Percentiles rank a stretch among this genome's conserved stretches.
These are phyloP conservation scores for Fraxinus sp. DNA, from an alignment of 305 asterid species.

Conservation along the genomic window DNA sequence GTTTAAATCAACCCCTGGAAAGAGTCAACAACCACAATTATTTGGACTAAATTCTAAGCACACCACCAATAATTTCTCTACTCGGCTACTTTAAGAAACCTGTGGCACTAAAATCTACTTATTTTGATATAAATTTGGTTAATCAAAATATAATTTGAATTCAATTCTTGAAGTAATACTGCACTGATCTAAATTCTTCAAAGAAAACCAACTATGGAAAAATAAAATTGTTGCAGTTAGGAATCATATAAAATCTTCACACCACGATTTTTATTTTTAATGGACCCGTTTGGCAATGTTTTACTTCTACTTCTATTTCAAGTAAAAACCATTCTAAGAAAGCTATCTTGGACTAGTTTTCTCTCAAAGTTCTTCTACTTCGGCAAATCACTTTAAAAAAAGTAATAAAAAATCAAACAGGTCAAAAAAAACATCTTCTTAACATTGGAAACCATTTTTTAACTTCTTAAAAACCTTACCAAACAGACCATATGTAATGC, in stretches of 20 bases:
- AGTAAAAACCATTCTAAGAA: no score
- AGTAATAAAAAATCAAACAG: no score
- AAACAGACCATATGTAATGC: not conserved
- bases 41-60: conserved; percentile 20
- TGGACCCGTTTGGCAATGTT: not conserved
- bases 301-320: not conserved
- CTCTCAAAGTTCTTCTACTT: not conserved
- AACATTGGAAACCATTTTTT: no score
- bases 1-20: not conserved
- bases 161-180: not conserved
- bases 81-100: not conserved
- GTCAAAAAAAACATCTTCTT: no score
- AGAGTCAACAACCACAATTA: conserved; percentile 1
- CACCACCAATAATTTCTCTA: not conserved
- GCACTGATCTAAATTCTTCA: not conserved
- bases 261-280: no score
- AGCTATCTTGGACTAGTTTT: not conserved
- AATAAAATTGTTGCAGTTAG: not conserved
- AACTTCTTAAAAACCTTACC: no score
- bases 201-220: no score
- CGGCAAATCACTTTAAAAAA: not conserved
- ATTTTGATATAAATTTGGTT: not conserved
- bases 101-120: not conserved
- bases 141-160: not conserved
- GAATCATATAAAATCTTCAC: no score